Evolutionary conservation across 176 grass and related monocot species (phyloP), one percentile per base, ranked within the genome.

Genomic region (Rhynchospora pubera): DNA sequence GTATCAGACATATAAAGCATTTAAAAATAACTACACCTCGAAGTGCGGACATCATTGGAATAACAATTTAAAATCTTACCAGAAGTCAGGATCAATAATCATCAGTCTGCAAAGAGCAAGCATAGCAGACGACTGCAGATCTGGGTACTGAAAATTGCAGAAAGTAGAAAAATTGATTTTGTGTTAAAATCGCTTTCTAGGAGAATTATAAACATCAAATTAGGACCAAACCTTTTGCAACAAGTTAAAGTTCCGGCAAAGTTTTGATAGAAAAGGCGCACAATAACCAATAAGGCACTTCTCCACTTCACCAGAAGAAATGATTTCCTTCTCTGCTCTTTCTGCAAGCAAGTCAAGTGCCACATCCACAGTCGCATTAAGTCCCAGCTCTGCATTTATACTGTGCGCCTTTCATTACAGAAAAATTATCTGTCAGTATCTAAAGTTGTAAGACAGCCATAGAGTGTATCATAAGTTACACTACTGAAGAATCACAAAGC

Each of bases 351-450:
- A 90, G 43, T 98, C 92, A 9, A 98, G 90, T 77, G 88, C 78
- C 79, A 86, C 69, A 91, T 94, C 92, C 85, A 77, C 61, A 26
- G 87, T 89, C 59, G 85, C 95, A 84, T 85, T 80, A 69, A 98
- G 85, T 77, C 95, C 95, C 83, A 98, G 63, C 84, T 98, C 95
- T 19, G 87, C 92, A 91, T 98, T 98, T 98, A 98, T 98, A 74
- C 84, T 72, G 85, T 86, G 83, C 51, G 57, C 68, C 90, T 94
- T 85, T 51, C 21, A 83, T 47, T 45, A 62, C 74, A 46, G 24
- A 45, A 87, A 28, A 79, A 84, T 57, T 67, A 48, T 82, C 59
- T 69, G 73, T 50, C 79, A 58, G n/a, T 50, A 82, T 70, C 19
- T 26, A 45, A 47, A 81, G 47, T 80, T 18, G 56, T 12, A 1